Base-by-base conservation (phyloP, 163 green algal genomes). In the Scenedesmus sp. region DNA sequence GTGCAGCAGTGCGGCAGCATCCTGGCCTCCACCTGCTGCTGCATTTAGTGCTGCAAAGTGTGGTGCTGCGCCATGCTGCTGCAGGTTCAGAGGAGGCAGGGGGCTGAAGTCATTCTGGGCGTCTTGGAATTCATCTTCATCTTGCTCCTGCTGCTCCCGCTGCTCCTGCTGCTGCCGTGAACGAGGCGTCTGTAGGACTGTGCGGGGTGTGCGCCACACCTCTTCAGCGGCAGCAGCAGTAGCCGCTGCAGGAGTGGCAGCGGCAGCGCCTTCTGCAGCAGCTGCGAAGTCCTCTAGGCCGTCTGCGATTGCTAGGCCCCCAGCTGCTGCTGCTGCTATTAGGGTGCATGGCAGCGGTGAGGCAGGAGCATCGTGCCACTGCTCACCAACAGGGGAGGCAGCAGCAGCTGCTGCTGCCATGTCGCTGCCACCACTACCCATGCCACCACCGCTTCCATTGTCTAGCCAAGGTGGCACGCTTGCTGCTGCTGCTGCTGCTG, bases 261-360 rank as follows among this genome's bases (percentile, higher is more conserved):
- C 55, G 18, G 10, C 82, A 73, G 54, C 18, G 10, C 12, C 52
- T 46, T 8, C 54, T 13, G 3, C 73, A 87, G 46, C 20, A 46
- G 55, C 54, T 46, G 12, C 34, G 46, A n/a, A 5, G 0, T 26
- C 54, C 23, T 55, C 54, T 52, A 62, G 52, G 56, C 15, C 15
- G 56, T 23, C 12, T 60, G 46, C 54, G 46, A 4, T 52, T 86
- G 54, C 13, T 66, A n/a, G 34, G 13, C 76, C 76, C 23, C 34
- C 76, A 26, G n/a, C 70, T 82, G 70, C 70, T n/a, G 79, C 79
- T 85, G 79, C 46, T 85, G 79, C 79, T 85, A 34, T 34, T 79
- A 20, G 70, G 5, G 70, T 79, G 20, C 70, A n/a, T 79, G 70
- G 70, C 70, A 79, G 70, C 46, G 70, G 23, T 13, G 5, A 79